These are phyloP conservation scores for Aspergillus affinis DNA, from an alignment of 495 filamentous ascomycete species.

Conservation along the genomic window DNA sequence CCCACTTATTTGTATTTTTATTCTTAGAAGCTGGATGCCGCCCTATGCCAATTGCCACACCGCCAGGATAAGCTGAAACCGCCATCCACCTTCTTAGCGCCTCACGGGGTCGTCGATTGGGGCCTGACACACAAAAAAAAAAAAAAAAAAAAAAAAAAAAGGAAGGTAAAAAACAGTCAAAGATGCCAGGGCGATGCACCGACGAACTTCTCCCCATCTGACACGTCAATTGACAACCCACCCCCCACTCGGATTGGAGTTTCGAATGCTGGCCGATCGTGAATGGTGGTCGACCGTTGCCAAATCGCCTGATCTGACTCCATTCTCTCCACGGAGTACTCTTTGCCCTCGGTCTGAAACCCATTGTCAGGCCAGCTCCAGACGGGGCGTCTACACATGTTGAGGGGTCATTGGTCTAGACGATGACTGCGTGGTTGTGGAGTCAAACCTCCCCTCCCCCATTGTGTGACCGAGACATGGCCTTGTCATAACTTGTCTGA, in stretches of 20 bases:
- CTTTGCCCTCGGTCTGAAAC: neutral
- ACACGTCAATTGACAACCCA: neutral
- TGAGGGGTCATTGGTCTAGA: neutral
- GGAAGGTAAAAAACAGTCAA: no score
- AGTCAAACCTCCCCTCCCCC: no score
- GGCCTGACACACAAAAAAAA: neutral
- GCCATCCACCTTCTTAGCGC: neutral
- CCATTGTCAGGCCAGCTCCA: neutral
- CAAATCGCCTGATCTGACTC: neutral
- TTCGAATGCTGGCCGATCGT: no score
- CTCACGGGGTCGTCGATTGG: neutral
- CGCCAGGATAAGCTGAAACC: neutral
- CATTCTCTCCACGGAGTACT: neutral
- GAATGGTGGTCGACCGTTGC: no score
- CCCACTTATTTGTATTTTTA: no score
- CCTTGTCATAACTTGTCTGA: no score
- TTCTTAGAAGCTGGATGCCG: no score
- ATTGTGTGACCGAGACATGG: neutral
- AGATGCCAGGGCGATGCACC: no score
- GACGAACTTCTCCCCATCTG: neutral
- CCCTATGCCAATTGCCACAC: no score
- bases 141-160: no score
- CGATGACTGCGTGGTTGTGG: neutral
- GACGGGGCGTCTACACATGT: neutral
- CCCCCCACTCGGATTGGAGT: neutral